Evolutionary conservation across 2,329 filamentous ascomycete species (phyloP).

Genomic region (Cladophialophora psammophila): DNA sequence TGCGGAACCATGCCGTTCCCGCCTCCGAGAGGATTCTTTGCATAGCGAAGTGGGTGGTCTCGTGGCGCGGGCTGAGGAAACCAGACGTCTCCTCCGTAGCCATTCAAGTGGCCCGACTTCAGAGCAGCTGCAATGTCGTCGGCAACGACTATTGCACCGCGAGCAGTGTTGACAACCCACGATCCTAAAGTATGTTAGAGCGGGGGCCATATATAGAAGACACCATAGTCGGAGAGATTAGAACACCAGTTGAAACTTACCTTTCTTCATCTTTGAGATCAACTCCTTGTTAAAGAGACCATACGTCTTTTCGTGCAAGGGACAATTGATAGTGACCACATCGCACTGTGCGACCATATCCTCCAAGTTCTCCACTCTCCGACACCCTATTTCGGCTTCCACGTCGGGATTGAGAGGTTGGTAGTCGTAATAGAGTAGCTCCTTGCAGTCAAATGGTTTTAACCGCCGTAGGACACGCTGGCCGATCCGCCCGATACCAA

Average conservation of each 20-base stretch:
- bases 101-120: conserved; percentile 71
- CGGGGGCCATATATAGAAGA: neutral
- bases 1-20: conserved; percentile 7
- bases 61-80: conserved; percentile 6
- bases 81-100: conserved; percentile 12
- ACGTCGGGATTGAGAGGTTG: conserved; percentile 85
- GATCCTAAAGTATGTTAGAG: conserved; percentile 63
- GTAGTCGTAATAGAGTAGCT: conserved; percentile 99
- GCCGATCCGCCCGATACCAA: conserved; percentile 95
- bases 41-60: conserved; percentile 12
- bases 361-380: conserved; percentile 86
- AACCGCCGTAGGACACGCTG: conserved; percentile 96
- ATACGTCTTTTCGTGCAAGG: conserved; percentile 95
- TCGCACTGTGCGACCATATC: conserved; percentile 95
- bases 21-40: conserved; percentile 8
- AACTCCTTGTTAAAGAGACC: conserved; percentile 99
- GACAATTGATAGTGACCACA: conserved; percentile 99
- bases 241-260: conserved; percentile 53
- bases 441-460: conserved; percentile 99
- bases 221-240: conserved; percentile 1
- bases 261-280: conserved; percentile 98
- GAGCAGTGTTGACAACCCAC: conserved; percentile 98
- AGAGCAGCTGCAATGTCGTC: conserved; percentile 96
- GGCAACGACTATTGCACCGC: conserved; percentile 98
- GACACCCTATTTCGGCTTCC: conserved; percentile 95